phyloP scores from a whole-genome alignment of 805 yeast species.

The Candida ipomoeae region DNA sequence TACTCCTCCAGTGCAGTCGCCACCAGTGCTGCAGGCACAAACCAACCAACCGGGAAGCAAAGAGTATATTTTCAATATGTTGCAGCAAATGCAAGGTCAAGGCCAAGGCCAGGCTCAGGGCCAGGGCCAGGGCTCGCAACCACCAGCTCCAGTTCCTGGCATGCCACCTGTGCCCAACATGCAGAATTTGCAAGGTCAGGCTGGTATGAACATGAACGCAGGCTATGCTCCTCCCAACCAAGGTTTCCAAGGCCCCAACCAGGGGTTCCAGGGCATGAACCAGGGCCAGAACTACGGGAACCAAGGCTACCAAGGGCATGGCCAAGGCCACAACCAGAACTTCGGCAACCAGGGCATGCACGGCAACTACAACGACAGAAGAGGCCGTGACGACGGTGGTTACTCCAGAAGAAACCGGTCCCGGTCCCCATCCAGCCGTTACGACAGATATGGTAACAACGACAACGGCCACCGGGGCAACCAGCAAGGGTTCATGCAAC shows the following conservation, averaged over 20 bases:
- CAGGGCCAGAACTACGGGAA: constrained; percentile 15
- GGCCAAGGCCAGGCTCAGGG: constrained; percentile 13
- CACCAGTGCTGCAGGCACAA: constrained; percentile 12
- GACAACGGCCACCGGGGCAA: constrained; percentile 3
- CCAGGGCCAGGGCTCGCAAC: constrained; percentile 12
- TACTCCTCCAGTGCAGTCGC: constrained; percentile 11
- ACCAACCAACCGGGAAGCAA: constrained; percentile 23
- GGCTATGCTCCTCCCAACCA: not conserved
- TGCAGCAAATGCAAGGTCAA: constrained; percentile 45
- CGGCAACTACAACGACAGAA: constrained; percentile 17
- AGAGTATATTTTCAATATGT: constrained; percentile 46
- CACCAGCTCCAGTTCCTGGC: constrained; percentile 4
- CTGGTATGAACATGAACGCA: not conserved
- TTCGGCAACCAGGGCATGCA: not conserved
- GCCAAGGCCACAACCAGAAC: not conserved
- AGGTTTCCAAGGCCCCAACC: not conserved
- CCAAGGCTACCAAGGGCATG: not conserved
- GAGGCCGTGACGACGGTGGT: constrained; percentile 31
- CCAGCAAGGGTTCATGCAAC: constrained; percentile 16
- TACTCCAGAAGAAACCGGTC: constrained; percentile 51
- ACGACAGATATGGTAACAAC: constrained; percentile 12
- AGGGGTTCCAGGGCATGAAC: not conserved
- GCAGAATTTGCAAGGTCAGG: constrained; percentile 8
- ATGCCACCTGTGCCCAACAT: constrained; percentile 12
- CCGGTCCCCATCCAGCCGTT: constrained; percentile 44